Conservation (phyloP, 2,329 filamentous ascomycete genomes). For the Teratosphaeria zuluensis region DNA sequence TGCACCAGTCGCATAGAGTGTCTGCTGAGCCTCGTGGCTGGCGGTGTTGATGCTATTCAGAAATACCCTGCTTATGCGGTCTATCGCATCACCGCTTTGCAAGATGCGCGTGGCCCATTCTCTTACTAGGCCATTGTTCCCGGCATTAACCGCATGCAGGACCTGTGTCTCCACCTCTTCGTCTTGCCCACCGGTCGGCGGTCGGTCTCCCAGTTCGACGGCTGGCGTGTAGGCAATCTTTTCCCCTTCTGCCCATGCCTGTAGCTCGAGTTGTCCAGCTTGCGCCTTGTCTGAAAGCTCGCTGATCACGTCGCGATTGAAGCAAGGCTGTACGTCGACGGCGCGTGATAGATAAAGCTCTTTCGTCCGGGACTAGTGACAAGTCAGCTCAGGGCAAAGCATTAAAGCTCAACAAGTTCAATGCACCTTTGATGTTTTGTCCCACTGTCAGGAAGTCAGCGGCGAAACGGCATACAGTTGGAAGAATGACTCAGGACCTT, state of each 20-base stretch:
- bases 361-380: slow-evolving; percentile 75
- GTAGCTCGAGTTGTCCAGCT: slow-evolving; percentile 87
- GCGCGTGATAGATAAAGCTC: slow-evolving; percentile 92
- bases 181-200: slow-evolving; percentile 53
- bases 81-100: slow-evolving; percentile 51
- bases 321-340: slow-evolving; percentile 95
- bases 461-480: slow-evolving; percentile 10
- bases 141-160: slow-evolving; percentile 74
- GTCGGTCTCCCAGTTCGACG: slow-evolving; percentile 23
- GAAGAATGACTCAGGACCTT: slow-evolving; percentile 48
- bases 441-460: slow-evolving; percentile 56
- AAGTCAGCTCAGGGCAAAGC: slow-evolving; percentile 11
- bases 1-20: slow-evolving; percentile 68
- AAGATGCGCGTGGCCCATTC: slow-evolving; percentile 70
- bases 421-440: slow-evolving; percentile 87
- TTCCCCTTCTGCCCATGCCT: slow-evolving; percentile 94
- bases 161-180: slow-evolving; percentile 86
- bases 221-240: slow-evolving; percentile 58
- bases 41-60: slow-evolving; percentile 82
- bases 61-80: slow-evolving; percentile 82
- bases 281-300: slow-evolving; percentile 95
- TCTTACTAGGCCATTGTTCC: slow-evolving; percentile 65
- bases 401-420: background rate
- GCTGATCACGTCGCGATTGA: slow-evolving; percentile 94
- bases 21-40: slow-evolving; percentile 62